phyloP scores from a whole-genome alignment of 805 yeast genomes.

The Wickerhamomyces ciferrii region DNA sequence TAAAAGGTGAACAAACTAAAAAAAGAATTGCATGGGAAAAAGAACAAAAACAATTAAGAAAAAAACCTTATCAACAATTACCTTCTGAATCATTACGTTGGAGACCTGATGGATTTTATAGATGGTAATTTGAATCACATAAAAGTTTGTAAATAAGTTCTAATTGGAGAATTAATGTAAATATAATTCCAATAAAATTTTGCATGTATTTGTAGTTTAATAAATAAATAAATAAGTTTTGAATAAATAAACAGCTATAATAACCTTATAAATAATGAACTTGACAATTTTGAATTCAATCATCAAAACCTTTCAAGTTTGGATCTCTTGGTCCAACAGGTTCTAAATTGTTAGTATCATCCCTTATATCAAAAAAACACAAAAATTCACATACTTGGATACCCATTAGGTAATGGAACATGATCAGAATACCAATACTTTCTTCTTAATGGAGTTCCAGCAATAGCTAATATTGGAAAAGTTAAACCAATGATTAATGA shows the following conservation, averaged over 20 bases:
- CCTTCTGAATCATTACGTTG: conserved; percentile 43
- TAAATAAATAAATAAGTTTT: not conserved
- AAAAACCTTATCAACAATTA: conserved; percentile 48
- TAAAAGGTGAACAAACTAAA: conserved; percentile 63
- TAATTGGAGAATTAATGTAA: not conserved
- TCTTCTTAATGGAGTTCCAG: conserved; percentile 65
- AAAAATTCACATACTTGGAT: conserved; percentile 25
- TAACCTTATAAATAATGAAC: not conserved
- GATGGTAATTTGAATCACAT: conserved; percentile 39
- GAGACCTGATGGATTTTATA: conserved; percentile 44
- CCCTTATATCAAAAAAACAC: not conserved
- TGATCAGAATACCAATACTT: conserved; percentile 61
- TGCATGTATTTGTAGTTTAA: not conserved
- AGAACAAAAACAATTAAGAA: conserved; percentile 37
- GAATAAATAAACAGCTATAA: not conserved
- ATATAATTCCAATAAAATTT: not conserved
- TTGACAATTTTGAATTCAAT: conserved; percentile 19
- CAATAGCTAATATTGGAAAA: conserved; percentile 59
- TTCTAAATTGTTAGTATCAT: conserved; percentile 24
- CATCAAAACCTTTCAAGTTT: conserved; percentile 50
- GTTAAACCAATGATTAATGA: conserved; percentile 58
- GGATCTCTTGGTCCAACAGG: conserved; percentile 49
- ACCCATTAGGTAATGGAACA: conserved; percentile 51
- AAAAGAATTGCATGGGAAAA: conserved; percentile 57
- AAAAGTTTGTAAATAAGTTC: not conserved